Percentiles rank a stretch among this genome's conserved stretches.
Evolutionary conservation across 2,329 filamentous ascomycete species (phyloP).

Genomic region (Penicillium janthinellum): DNA sequence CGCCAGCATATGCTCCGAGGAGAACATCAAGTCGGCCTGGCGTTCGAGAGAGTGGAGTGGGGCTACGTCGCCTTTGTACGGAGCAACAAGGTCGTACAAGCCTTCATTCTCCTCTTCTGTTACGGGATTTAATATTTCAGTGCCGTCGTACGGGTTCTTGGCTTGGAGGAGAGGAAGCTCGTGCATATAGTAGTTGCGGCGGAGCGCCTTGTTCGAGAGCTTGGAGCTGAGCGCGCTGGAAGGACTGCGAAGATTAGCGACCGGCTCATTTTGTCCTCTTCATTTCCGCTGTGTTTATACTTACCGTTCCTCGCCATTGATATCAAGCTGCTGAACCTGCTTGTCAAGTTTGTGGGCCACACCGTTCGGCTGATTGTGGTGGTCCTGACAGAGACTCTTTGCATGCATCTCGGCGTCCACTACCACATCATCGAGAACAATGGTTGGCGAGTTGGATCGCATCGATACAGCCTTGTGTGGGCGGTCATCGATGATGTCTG

Average conservation of each 20-base stretch:
- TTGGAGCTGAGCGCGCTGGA: conserved; percentile 11
- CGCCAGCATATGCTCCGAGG: conserved; percentile 62
- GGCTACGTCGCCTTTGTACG: conserved; percentile 25
- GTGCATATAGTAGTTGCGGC: conserved; percentile 23
- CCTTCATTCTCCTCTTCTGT: conserved; percentile 28
- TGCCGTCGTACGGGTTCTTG: conserved; percentile 26
- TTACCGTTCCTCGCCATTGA: conserved; percentile 9
- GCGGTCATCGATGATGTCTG: conserved; percentile 22
- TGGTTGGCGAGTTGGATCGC: conserved; percentile 16
- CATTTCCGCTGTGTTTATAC: background rate
- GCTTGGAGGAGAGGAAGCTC: conserved; percentile 31
- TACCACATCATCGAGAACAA: conserved; percentile 17
- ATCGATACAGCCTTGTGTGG: conserved; percentile 14
- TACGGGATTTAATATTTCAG: conserved; percentile 28
- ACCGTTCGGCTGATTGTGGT: background rate
- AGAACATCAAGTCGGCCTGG: conserved; percentile 66
- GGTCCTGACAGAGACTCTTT: conserved; percentile 1
- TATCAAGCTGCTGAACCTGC: background rate
- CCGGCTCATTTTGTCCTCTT: background rate
- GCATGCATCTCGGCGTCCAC: background rate
- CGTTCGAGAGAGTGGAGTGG: conserved; percentile 58
- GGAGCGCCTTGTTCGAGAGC: conserved; percentile 25
- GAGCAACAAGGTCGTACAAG: conserved; percentile 38
- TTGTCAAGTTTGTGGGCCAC: background rate
- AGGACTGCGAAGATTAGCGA: conserved; percentile 2